Conservation (phyloP, 768 basidiomycete species). For the Boletus rex-veris region DNA sequence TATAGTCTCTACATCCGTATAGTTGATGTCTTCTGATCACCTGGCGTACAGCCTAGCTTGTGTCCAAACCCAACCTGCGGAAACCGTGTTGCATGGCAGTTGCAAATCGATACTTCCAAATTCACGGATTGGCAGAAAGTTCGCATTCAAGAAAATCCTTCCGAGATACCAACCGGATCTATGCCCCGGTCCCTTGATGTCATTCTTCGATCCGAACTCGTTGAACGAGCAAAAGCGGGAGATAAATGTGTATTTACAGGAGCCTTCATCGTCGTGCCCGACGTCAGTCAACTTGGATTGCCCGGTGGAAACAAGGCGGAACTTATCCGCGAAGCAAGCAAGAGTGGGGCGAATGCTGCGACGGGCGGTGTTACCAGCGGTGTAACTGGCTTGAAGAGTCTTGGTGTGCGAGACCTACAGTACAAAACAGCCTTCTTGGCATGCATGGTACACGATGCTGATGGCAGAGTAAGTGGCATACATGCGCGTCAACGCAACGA, state of each 20-base stretch:
- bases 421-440: slow-evolving; percentile 99
- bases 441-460: slow-evolving; percentile 93
- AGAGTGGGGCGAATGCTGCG: slow-evolving; percentile 53
- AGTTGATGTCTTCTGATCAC: slow-evolving; percentile 7
- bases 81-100: slow-evolving; percentile 86
- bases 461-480: slow-evolving; percentile 66
- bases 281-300: slow-evolving; percentile 92
- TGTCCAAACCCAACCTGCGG: slow-evolving; percentile 95
- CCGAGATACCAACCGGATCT: slow-evolving; percentile 96
- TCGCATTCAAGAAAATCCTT: slow-evolving; percentile 97
- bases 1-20: slow-evolving; percentile 26
- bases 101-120: slow-evolving; percentile 93
- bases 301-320: slow-evolving; percentile 92
- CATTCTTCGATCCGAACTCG: slow-evolving; percentile 90
- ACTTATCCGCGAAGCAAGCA: slow-evolving; percentile 81
- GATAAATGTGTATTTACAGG: slow-evolving; percentile 99
- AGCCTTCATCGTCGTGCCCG: slow-evolving; percentile 97
- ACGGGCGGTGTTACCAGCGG: slow-evolving; percentile 71
- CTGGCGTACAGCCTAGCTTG: slow-evolving; percentile 63
- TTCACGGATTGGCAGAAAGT: slow-evolving; percentile 99
- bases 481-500: not conserved
- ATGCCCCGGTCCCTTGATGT: slow-evolving; percentile 98
- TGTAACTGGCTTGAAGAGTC: slow-evolving; percentile 88
- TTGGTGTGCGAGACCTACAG: slow-evolving; percentile 93
- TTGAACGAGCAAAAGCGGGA: slow-evolving; percentile 98